A percentile compares a stretch with the other conserved stretches of the same genome.
Conservation (phyloP, 192 early-diverging fungal species). For the Chytriomyces sp. region DNA sequence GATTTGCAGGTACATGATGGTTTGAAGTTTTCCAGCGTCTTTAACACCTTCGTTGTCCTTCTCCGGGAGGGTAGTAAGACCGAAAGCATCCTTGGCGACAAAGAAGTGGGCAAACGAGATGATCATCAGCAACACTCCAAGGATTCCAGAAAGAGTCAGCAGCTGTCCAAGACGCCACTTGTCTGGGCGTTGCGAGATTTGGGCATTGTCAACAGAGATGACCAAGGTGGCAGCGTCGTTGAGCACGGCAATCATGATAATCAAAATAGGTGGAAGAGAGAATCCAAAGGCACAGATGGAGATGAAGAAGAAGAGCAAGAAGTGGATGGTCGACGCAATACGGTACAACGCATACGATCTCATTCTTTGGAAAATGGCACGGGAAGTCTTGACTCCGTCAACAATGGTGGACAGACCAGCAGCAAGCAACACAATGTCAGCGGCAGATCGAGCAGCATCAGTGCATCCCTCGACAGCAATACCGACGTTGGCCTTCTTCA, state of each 20-base stretch:
- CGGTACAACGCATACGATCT: slow-evolving; percentile 74
- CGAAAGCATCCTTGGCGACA: slow-evolving; percentile 71
- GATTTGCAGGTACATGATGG: slow-evolving; percentile 95
- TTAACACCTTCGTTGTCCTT: not conserved
- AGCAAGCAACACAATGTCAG: slow-evolving; percentile 93
- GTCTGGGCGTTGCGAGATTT: slow-evolving; percentile 79
- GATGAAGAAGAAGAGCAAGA: slow-evolving; percentile 88
- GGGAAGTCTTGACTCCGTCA: slow-evolving; percentile 87
- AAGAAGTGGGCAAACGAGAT: slow-evolving; percentile 83
- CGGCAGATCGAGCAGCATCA: slow-evolving; percentile 93
- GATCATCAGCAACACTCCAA: slow-evolving; percentile 64
- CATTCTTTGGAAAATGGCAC: slow-evolving; percentile 97
- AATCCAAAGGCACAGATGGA: slow-evolving; percentile 84
- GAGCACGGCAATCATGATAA: slow-evolving; percentile 86
- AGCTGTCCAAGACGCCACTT: slow-evolving; percentile 90
- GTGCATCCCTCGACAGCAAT: slow-evolving; percentile 97
- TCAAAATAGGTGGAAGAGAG: slow-evolving; percentile 82
- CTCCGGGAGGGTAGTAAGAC: slow-evolving; percentile 11
- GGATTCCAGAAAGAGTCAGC: slow-evolving; percentile 82
- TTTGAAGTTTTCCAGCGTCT: slow-evolving; percentile 64
- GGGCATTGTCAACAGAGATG: slow-evolving; percentile 86
- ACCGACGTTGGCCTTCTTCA: slow-evolving; percentile 98
- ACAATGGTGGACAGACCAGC: slow-evolving; percentile 91
- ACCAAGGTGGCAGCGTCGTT: slow-evolving; percentile 94
- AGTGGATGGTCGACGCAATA: slow-evolving; percentile 95